phyloP scores from a whole-genome alignment of 257 asterid genomes.

The Cordia subcordata region DNA sequence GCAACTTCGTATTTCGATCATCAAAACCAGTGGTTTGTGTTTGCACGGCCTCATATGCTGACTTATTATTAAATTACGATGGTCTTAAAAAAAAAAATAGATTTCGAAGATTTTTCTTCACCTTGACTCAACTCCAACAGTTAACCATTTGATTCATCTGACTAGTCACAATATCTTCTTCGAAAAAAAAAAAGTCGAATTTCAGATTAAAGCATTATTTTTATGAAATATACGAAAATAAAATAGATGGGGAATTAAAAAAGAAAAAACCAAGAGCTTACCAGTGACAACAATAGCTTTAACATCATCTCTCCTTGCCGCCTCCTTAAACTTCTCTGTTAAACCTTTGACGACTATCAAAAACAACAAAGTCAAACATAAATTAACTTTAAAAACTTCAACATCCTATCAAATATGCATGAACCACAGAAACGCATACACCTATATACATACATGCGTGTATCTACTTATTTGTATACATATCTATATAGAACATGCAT shows the following conservation, averaged over 20 bases:
- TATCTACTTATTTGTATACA: too few species aligned
- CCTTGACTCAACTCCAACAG: not conserved
- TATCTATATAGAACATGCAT: not conserved
- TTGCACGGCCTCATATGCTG: not conserved
- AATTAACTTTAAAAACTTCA: not conserved
- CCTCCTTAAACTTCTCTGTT: constrained; percentile 57
- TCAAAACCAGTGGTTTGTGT: not conserved
- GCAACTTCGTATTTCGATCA: not conserved
- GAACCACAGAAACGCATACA: too few species aligned
- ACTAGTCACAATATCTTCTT: not conserved
- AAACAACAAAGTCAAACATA: not conserved
- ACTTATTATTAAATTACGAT: too few species aligned
- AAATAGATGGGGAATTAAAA: not conserved
- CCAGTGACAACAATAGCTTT: constrained; percentile 81
- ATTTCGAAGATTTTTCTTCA: too few species aligned
- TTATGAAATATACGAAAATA: not conserved
- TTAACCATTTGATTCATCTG: too few species aligned
- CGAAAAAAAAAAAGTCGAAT: constrained; percentile 4
- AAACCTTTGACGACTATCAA: constrained; percentile 61
- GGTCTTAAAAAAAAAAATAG: too few species aligned
- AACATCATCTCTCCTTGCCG: constrained; percentile 70
- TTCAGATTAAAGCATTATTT: not conserved
- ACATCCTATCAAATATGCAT: not conserved
- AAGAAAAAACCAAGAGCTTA: constrained; percentile 19
- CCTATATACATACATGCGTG: too few species aligned